Evolutionary conservation across 2,329 filamentous ascomycete species (phyloP).

Genomic region (Aspergillus sojae): DNA sequence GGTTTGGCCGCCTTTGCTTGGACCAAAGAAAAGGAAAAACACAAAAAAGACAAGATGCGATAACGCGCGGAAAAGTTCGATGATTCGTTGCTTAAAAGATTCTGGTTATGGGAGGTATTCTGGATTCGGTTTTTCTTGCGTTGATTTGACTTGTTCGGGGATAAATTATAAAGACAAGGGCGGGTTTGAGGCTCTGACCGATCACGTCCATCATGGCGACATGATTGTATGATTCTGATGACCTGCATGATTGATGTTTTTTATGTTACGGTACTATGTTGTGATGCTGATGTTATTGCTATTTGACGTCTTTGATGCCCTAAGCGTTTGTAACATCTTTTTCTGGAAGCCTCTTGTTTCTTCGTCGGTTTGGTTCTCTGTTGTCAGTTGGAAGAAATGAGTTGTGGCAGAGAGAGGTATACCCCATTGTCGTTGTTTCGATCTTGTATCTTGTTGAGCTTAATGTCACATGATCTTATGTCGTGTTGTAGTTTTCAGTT

Average conservation of each 20-base stretch:
- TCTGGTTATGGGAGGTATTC: constrained; percentile 22
- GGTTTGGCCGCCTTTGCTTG: constrained; percentile 15
- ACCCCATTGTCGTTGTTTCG: constrained; percentile 1
- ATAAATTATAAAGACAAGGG: constrained; percentile 18
- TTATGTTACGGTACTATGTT: constrained; percentile 13
- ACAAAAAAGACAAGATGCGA: background rate
- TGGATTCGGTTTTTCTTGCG: constrained; percentile 19
- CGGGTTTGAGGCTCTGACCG: constrained; percentile 21
- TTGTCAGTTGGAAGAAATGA: constrained; percentile 4
- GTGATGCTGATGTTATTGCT: constrained; percentile 8
- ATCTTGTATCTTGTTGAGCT: background rate
- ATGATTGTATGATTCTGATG: constrained; percentile 33
- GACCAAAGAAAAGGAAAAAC: constrained; percentile 8
- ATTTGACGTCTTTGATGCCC: constrained; percentile 9
- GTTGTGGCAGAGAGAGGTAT: constrained; percentile 3
- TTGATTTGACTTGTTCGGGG: constrained; percentile 13
- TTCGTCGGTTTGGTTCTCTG: constrained; percentile 1
- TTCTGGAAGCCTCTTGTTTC: constrained; percentile 1
- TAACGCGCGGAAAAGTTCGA: constrained; percentile 18
- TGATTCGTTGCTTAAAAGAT: constrained; percentile 17
- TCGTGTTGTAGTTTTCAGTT: background rate
- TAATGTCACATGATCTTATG: background rate
- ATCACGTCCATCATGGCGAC: constrained; percentile 30
- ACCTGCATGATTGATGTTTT: constrained; percentile 26
- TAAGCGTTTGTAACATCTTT: constrained; percentile 5